Conservation (phyloP, 352 stramenopile species). For the Paralagenidium karlingii region DNA sequence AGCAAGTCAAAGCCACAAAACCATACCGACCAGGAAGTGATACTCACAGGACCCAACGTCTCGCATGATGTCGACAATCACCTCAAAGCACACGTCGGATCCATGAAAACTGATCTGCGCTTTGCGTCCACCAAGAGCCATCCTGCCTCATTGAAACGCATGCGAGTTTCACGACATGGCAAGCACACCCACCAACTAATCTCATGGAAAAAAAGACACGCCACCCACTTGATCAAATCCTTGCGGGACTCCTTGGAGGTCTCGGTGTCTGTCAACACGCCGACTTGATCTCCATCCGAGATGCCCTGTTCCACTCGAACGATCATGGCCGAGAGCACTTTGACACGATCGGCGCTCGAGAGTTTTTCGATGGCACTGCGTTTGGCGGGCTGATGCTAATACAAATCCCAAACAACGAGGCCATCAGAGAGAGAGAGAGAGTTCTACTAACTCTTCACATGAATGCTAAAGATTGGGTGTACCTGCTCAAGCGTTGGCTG, state of each 20-base stretch:
- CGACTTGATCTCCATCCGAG: conserved; percentile 36
- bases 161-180: background rate
- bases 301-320: conserved; percentile 46
- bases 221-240: conserved; percentile 45
- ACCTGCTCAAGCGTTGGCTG: too few species aligned
- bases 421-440: too few species aligned
- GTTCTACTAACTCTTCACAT: too few species aligned
- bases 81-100: conserved; percentile 64
- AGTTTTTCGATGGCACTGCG: conserved; percentile 31
- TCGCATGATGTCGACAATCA: conserved; percentile 43
- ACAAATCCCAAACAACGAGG: too few species aligned
- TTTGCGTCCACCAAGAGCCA: conserved; percentile 47
- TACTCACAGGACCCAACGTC: conserved; percentile 37
- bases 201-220: too few species aligned
- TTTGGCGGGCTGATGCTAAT: too few species aligned
- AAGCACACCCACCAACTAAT: too few species aligned
- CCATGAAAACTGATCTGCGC: conserved; percentile 68
- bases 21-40: background rate
- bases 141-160: conserved; percentile 15
- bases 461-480: too few species aligned
- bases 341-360: conserved; percentile 34
- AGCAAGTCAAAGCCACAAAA: background rate
- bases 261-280: conserved; percentile 6
- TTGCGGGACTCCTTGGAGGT: conserved; percentile 50
- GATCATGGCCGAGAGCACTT: conserved; percentile 38